Evolutionary conservation across 345 rosid genomes (phyloP), one percentile per base, ranked within the genome.

Genomic region (Angophora floribunda): DNA sequence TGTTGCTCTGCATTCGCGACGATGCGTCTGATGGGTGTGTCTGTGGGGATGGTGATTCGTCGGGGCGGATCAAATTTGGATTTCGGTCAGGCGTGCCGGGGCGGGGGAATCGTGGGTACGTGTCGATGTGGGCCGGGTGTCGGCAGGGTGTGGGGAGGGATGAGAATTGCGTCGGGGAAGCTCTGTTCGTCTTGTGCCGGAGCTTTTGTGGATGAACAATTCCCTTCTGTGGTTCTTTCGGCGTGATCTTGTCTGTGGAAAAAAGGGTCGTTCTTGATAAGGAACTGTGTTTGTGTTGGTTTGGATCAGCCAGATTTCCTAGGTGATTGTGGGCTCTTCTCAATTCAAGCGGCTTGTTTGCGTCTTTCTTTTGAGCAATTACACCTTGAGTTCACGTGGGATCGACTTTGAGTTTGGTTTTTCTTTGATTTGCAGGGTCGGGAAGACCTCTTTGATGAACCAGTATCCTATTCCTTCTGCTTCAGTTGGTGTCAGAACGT

Each of bases 381-480:
- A 41, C 84, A 19, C 84, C 49, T 75, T 19, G 15, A 41, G 7
- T 32, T 70, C 80, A 17, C 8, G 47, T 3, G 47, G 41, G 22
- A 70, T 36, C 80, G 16, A 41, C 7, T 45, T 86, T 88, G 50
- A 24, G 70, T 86, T 45, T 55, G 24, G 28, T 89, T 53, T 53
- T 26, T 55, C 61, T 87, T 85, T 91, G 87, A 88, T 89, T 86
- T 92, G 86, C 94, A 98, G 99, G 95, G 99, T 98, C 24, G 98
- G 99, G 82, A 98, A 96, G 95, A 98, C 98, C 65, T 98, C 98
- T 22, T 92, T 96, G 96, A 98, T 98, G 99, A 98, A 97, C 90
- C 99, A 97, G 97, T 98, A 96, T 92, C 95, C 96, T 92, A 28
- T 75, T 75, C 49, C 28, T 75, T 28, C 28, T 22, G 49, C 84